A percentile compares a stretch with the other conserved stretches of the same genome.
These are phyloP conservation scores for Aspergillus oerlinghausenensis DNA, from an alignment of 2,329 filamentous ascomycete genomes.

Conservation along the genomic window DNA sequence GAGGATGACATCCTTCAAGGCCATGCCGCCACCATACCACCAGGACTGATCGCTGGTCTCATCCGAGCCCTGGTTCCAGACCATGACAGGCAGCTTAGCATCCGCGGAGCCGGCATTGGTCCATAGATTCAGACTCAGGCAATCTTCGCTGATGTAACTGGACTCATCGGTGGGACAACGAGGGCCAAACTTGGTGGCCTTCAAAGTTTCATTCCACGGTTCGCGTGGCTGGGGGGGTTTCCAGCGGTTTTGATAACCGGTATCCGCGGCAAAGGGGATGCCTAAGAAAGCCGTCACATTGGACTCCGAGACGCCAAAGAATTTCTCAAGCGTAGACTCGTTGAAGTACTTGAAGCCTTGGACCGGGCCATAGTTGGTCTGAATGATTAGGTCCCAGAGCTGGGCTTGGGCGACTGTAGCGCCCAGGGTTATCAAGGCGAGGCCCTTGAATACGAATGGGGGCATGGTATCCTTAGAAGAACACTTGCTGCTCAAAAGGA, in stretches of 20 bases:
- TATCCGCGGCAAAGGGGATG: constrained; percentile 25
- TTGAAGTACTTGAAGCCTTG: constrained; percentile 21
- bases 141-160: constrained; percentile 27
- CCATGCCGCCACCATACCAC: constrained; percentile 28
- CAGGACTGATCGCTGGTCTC: constrained; percentile 21
- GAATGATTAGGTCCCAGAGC: constrained; percentile 16
- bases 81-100: constrained; percentile 24
- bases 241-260: constrained; percentile 24
- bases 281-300: constrained; percentile 22
- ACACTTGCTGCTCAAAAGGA: background rate
- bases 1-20: constrained; percentile 24
- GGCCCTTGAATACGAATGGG: background rate
- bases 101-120: constrained; percentile 17
- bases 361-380: constrained; percentile 15
- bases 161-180: constrained; percentile 15
- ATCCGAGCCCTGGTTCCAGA: constrained; percentile 27
- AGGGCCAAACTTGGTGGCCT: constrained; percentile 19
- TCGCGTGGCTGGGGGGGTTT: constrained; percentile 20
- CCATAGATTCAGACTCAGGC: constrained; percentile 31
- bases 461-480: constrained; percentile 1
- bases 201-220: constrained; percentile 18
- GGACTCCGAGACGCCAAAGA: constrained; percentile 13
- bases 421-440: constrained; percentile 7
- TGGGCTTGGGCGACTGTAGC: constrained; percentile 12
- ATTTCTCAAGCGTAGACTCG: constrained; percentile 13